Conservation (phyloP, 257 asterid species). For the Prunella vulgaris region DNA sequence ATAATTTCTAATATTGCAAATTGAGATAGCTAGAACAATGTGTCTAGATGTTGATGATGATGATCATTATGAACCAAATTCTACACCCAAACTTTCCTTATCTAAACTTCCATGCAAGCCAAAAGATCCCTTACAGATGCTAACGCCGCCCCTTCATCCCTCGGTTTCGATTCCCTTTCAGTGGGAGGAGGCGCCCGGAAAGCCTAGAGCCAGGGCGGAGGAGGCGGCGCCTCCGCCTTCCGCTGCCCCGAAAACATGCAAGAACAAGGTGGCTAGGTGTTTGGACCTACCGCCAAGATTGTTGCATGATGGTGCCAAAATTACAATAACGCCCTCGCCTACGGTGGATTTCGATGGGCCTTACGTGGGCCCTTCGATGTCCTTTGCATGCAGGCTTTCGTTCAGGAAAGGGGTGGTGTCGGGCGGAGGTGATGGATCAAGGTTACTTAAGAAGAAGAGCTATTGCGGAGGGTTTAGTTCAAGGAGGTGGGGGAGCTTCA, state of each 20-base stretch:
- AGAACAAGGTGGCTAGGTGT: slow-evolving; percentile 36
- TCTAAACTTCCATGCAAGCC: slow-evolving; percentile 55
- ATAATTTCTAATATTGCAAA: not conserved
- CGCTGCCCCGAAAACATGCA: not conserved
- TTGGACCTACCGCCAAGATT: slow-evolving; percentile 59
- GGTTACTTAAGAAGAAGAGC: slow-evolving; percentile 7
- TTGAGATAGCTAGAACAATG: not conserved
- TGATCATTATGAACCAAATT: slow-evolving; percentile 21
- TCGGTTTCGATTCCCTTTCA: slow-evolving; percentile 54
- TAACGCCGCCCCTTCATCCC: slow-evolving; percentile 57
- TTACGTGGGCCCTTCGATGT: slow-evolving; percentile 30
- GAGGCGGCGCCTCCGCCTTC: slow-evolving; percentile 3
- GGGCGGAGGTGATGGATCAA: slow-evolving; percentile 22
- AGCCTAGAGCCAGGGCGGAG: slow-evolving; percentile 34
- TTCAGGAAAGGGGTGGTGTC: slow-evolving; percentile 29
- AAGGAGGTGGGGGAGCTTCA: slow-evolving; percentile 48
- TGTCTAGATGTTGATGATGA: slow-evolving; percentile 12
- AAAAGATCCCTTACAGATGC: slow-evolving; percentile 23
- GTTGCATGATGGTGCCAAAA: slow-evolving; percentile 18
- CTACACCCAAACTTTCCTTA: slow-evolving; percentile 56
- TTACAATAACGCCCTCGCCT: slow-evolving; percentile 42
- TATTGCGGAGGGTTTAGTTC: slow-evolving; percentile 19
- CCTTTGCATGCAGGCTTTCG: slow-evolving; percentile 34
- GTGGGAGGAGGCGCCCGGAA: slow-evolving; percentile 89
- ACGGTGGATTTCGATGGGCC: slow-evolving; percentile 50